Evolutionary conservation across 1,139 yeast species (phyloP), one percentile per base, ranked within the genome.

Genomic region (Nakaseomyces kungkrabaensis): DNA sequence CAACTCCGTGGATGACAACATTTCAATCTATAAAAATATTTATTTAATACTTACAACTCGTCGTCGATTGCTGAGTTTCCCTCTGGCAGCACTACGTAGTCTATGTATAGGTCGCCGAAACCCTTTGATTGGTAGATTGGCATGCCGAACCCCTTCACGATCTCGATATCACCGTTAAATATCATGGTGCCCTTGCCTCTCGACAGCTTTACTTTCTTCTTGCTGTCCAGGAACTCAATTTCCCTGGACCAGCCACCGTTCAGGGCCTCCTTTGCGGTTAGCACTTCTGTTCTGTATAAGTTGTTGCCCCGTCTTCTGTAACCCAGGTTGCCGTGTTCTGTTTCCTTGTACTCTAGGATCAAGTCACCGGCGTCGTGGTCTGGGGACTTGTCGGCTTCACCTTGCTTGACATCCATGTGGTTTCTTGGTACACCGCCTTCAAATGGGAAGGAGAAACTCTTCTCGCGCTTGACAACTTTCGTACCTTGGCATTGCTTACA

Each of bases 361-460:
- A 92, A 71, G 68, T 92, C 89, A 9, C 98, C 98, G 1, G 96
- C 79, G 11, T 75, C 76, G 73, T 80, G 75, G 49, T 86, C 95
- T 1, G 97, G 97, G 53, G 75, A 74, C 63, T 81, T 84, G 62
- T 90, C 95, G 5, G 94, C 92, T 65, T 88, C 92, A 3, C 94
- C 95, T 47, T 73, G 73, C 50, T 83, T 70, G 1, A 78, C 75
- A 56, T 81, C 78, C 48, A 75, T 74, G 56, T 77, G 75, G 53
- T 79, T 77, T 56, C 90, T 72, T 17, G 79, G 74, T 22, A 81
- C 71, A 13, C 98, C 98, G 0, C 89, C 83, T 45, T 77, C 76
- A 27, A 92, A 63, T 60, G 79, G 78, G 13, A 88, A 71, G 49
- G 75, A 75, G 68, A 82, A 83, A 33, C 73, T 72, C 59, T 94